Conservation (phyloP, 2,329 filamentous ascomycete species). For the Fusarium palustre region DNA sequence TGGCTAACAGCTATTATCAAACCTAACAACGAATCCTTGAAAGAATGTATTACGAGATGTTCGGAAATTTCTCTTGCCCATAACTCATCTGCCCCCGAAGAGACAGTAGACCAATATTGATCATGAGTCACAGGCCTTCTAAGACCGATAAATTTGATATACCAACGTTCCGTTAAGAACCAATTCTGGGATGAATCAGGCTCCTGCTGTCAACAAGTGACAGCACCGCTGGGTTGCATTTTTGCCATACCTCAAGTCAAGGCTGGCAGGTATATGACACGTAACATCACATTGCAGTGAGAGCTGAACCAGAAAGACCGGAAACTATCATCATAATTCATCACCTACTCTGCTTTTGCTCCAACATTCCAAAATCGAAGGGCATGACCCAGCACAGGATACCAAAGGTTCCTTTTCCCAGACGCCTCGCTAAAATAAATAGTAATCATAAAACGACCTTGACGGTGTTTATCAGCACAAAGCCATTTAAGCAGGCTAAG, state of each 20-base stretch:
- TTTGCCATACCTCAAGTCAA: slow-evolving; percentile 15
- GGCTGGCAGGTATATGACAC: slow-evolving; percentile 5
- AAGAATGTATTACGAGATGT: slow-evolving; percentile 45
- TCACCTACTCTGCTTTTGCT: slow-evolving; percentile 45
- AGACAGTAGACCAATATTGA: slow-evolving; percentile 43
- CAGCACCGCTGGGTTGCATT: slow-evolving; percentile 74
- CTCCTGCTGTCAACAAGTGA: slow-evolving; percentile 78
- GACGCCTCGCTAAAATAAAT: slow-evolving; percentile 54
- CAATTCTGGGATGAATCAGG: slow-evolving; percentile 74
- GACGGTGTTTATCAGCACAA: slow-evolving; percentile 33
- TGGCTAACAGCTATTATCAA: not conserved
- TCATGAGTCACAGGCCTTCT: slow-evolving; percentile 54
- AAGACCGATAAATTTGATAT: slow-evolving; percentile 61
- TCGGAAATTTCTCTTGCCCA: slow-evolving; percentile 58
- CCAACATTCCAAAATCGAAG: slow-evolving; percentile 24
- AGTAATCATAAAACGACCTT: slow-evolving; percentile 33
- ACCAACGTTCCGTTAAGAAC: slow-evolving; percentile 87
- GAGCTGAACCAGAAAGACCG: slow-evolving; percentile 25
- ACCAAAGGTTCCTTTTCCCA: slow-evolving; percentile 43
- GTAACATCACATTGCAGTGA: slow-evolving; percentile 20
- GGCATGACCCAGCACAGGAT: slow-evolving; percentile 30
- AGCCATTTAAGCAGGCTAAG: slow-evolving; percentile 13
- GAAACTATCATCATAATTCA: slow-evolving; percentile 42
- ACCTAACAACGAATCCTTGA: not conserved
- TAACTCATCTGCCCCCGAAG: slow-evolving; percentile 49